Conservation (phyloP, 148 eudicot species). For the Chenopodium album region DNA sequence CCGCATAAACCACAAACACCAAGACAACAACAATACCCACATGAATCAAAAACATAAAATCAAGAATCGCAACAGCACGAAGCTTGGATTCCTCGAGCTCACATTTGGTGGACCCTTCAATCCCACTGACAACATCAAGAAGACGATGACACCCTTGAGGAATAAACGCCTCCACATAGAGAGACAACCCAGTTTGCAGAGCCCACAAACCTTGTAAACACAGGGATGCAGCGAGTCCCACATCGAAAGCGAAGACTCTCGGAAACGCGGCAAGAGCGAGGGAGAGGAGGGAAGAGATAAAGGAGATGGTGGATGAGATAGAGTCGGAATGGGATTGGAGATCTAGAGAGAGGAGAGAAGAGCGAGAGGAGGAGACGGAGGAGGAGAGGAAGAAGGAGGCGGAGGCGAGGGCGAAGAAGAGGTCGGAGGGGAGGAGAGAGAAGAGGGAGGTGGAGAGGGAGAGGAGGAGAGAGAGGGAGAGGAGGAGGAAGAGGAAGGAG, state of each 20-base stretch:
- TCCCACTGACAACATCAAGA: conserved; percentile 69
- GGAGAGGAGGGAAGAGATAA: conserved; percentile 45
- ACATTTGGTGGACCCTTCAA: conserved; percentile 84
- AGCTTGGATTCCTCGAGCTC: conserved; percentile 75
- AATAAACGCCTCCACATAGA: conserved; percentile 75
- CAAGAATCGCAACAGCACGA: conserved; percentile 70
- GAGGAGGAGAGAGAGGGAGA: conserved; percentile 47
- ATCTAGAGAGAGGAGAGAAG: conserved; percentile 44
- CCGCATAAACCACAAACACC: conserved; percentile 48
- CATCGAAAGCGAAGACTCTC: conserved; percentile 58
- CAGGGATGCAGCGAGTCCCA: conserved; percentile 49
- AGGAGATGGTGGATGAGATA: conserved; percentile 51
- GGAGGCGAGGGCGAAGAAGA: conserved; percentile 65
- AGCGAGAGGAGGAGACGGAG: conserved; percentile 41
- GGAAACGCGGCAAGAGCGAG: conserved; percentile 59
- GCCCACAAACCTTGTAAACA: conserved; percentile 75
- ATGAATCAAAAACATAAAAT: conserved; percentile 64
- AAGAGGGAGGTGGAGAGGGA: conserved; percentile 52
- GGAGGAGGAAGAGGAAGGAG: conserved; percentile 60
- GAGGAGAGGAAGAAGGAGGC: conserved; percentile 53
- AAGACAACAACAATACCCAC: conserved; percentile 57
- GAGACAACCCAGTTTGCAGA: conserved; percentile 66
- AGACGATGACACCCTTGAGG: conserved; percentile 87
- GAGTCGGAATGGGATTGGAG: conserved; percentile 60
- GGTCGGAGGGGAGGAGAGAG: conserved; percentile 55